These are phyloP conservation scores for Potentilla sterilis DNA, from an alignment of 306 rosid species.

Conservation along the genomic window DNA sequence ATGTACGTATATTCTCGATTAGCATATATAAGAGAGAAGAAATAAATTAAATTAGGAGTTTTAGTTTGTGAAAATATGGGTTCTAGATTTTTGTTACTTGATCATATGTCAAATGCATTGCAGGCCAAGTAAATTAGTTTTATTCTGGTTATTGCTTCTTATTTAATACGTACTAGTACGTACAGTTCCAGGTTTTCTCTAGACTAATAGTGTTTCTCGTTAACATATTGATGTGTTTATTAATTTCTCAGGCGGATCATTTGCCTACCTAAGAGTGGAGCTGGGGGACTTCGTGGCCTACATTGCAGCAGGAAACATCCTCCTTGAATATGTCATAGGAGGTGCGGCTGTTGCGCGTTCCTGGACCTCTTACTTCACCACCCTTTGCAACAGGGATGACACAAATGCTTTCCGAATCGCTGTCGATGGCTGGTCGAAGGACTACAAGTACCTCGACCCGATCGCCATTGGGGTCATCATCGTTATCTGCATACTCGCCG, in stretches of 20 bases:
- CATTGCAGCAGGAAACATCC: conserved; percentile 80
- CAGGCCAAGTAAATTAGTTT: too few relatives aligned
- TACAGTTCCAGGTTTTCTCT: background rate
- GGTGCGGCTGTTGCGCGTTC: conserved; percentile 79
- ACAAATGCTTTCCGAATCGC: conserved; percentile 59
- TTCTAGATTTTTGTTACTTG: background rate
- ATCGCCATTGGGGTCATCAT: conserved; percentile 50
- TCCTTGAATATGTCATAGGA: conserved; percentile 59
- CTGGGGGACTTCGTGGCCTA: conserved; percentile 80
- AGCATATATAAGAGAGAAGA: background rate
- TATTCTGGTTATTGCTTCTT: too few relatives aligned
- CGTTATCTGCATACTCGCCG: conserved; percentile 45
- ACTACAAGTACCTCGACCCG: conserved; percentile 64
- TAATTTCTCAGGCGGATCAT: conserved; percentile 61
- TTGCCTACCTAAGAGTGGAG: conserved; percentile 80
- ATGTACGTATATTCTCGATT: background rate
- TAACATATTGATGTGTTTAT: background rate
- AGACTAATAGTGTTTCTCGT: background rate
- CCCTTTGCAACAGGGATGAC: conserved; percentile 44
- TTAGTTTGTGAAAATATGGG: background rate
- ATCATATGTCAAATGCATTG: too few relatives aligned
- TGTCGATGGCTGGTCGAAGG: conserved; percentile 7
- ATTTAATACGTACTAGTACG: too few relatives aligned
- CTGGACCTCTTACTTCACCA: conserved; percentile 85
- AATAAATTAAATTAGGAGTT: background rate